Percentiles rank a stretch among this genome's conserved stretches.
These are phyloP conservation scores for Polygonum aviculare DNA, from an alignment of 148 eudicot genomes.

Conservation along the genomic window DNA sequence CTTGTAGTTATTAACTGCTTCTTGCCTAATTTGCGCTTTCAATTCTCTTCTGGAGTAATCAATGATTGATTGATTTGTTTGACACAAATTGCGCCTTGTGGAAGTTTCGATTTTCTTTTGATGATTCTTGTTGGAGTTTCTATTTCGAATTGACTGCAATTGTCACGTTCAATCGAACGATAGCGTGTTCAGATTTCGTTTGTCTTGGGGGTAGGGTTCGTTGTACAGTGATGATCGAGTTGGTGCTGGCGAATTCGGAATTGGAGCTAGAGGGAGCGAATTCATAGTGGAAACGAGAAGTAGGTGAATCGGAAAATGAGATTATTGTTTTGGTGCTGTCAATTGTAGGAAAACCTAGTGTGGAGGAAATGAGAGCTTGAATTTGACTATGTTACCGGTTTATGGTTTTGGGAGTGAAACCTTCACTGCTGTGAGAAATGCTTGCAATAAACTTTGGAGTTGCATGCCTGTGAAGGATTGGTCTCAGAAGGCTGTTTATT, in stretches of 20 bases:
- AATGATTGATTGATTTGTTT: constrained; percentile 1
- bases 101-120: background rate
- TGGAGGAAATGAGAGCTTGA: background rate
- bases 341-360: background rate
- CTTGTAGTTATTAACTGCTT: background rate
- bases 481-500: background rate
- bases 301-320: background rate
- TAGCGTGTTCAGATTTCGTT: background rate
- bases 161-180: background rate
- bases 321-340: background rate
- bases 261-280: background rate
- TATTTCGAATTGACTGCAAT: background rate
- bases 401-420: background rate
- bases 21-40: background rate
- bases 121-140: background rate
- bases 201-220: background rate
- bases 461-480: background rate
- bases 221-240: background rate
- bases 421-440: background rate
- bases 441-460: background rate
- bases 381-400: background rate
- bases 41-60: background rate
- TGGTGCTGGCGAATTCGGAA: background rate
- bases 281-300: background rate
- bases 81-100: background rate